Evolutionary conservation across 805 yeast genomes (phyloP), one percentile per base, ranked within the genome.

Genomic region (Yamadazyma akitaensis): DNA sequence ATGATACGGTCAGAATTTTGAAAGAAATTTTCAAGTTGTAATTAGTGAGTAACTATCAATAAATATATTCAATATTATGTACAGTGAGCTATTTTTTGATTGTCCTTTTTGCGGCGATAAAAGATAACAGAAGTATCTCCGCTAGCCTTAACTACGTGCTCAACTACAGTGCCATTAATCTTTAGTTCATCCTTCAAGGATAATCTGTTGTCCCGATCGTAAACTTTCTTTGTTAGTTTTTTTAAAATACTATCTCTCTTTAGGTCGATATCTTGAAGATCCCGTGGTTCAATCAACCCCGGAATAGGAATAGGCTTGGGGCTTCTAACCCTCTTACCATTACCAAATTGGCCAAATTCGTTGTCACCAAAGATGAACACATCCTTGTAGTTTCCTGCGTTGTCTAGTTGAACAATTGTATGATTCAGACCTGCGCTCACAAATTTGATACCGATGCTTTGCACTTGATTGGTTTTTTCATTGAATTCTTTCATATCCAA

Each of bases 291-390:
- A 16, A 84, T 54, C 16, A 85, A 59, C 16, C 73, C 68, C 5
- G 89, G 88, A 26, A 82, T 60, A 8, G 67, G 60, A 0, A 63
- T 44, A 0, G 94, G 92, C 50, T 67, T 68, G 25, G 82, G 70
- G 16, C 74, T 62, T 59, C 85, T 84, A 49, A 77, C 76, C 36
- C 76, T 72, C 57, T 85, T 85, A 25, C 96, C 96, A 58, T 82
- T 88, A 11, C 96, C 97, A 37, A 88, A 73, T 66, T 92, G 97
- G 19, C 92, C 96, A 55, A 53, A 71, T 57, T 82, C 85, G 63
- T 91, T 92, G 37, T 81, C 84, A 19, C 99, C 99, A 89, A 96
- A 89, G 5, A 70, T 77, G 33, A 84, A 61, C 17, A 89, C 84
- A 57, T 85, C 89, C 17, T 76, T 76, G 50, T 50, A 26, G 4